Conservation (phyloP, 768 basidiomycete species). For the Podaxis sp. region DNA sequence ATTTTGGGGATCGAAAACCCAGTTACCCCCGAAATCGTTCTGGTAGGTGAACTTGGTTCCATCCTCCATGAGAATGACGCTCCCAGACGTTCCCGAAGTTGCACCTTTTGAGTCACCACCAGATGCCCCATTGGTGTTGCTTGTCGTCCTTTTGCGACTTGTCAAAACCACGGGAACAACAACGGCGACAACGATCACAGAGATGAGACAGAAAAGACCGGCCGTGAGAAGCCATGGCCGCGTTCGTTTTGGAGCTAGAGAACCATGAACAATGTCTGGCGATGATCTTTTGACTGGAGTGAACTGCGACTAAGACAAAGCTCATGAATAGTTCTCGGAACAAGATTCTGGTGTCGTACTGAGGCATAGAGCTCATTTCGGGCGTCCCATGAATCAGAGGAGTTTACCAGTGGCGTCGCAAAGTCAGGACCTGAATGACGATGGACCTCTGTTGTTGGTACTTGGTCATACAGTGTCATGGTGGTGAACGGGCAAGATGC, state of each 20-base stretch:
- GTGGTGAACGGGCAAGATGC: constrained; percentile 10
- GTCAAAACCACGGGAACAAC: constrained; percentile 34
- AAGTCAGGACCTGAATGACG: constrained; percentile 5
- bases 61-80: constrained; percentile 65
- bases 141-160: constrained; percentile 22
- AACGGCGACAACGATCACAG: constrained; percentile 44
- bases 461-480: constrained; percentile 22
- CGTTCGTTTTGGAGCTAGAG: not conserved
- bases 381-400: constrained; percentile 11
- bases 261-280: not conserved
- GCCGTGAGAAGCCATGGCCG: constrained; percentile 19
- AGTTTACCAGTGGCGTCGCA: not conserved
- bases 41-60: constrained; percentile 78
- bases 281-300: not conserved
- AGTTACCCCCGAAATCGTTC: constrained; percentile 80
- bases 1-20: constrained; percentile 70
- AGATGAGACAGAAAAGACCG: constrained; percentile 32
- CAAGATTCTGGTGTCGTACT: not conserved
- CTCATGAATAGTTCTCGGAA: not conserved
- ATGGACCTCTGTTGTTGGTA: constrained; percentile 20
- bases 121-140: constrained; percentile 8
- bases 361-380: constrained; percentile 6
- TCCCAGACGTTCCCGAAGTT: constrained; percentile 65
- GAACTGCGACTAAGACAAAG: not conserved
- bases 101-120: constrained; percentile 18